Percentiles rank a stretch among this genome's conserved stretches.
Conservation (phyloP, 23 red algal genomes). For the Gracilariopsis chorda region DNA sequence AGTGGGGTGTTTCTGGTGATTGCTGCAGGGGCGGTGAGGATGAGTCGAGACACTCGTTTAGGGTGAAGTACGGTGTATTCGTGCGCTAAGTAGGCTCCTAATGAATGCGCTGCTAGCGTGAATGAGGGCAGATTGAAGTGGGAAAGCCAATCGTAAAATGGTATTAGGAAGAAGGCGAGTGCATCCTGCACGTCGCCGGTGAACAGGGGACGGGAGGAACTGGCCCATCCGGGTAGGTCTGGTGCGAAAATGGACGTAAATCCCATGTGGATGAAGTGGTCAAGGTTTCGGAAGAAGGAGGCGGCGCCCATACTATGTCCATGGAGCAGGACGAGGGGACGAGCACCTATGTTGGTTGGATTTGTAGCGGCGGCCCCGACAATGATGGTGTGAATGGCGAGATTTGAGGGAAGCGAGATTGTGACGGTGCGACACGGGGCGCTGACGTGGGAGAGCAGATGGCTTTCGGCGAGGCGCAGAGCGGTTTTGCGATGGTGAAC, state of each 20-base stretch:
- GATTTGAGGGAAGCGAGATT: neutral
- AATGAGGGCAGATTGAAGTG: neutral
- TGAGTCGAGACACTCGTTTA: neutral
- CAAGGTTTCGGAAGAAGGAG: slow-evolving; percentile 10
- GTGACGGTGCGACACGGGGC: neutral
- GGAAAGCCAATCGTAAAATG: neutral
- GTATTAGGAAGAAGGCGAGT: slow-evolving; percentile 13
- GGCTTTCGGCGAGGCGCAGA: neutral
- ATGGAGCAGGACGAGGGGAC: slow-evolving; percentile 31
- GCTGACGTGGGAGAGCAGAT: neutral
- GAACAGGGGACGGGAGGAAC: slow-evolving; percentile 29
- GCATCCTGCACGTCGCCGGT: neutral
- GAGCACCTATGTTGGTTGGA: neutral
- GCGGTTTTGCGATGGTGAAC: neutral
- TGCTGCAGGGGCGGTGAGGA: slow-evolving; percentile 73
- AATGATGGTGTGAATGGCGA: slow-evolving; percentile 17
- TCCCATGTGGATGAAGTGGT: slow-evolving; percentile 8
- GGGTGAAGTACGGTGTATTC: slow-evolving; percentile 45
- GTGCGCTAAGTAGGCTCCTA: slow-evolving; percentile 82
- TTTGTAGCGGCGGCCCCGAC: neutral
- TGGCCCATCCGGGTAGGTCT: slow-evolving; percentile 51
- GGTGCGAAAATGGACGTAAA: slow-evolving; percentile 14
- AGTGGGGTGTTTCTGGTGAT: neutral
- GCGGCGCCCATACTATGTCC: slow-evolving; percentile 51
- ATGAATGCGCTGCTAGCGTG: slow-evolving; percentile 73